phyloP scores from a whole-genome alignment of 2,329 filamentous ascomycete species.

The Aureobasidium mangrovei region DNA sequence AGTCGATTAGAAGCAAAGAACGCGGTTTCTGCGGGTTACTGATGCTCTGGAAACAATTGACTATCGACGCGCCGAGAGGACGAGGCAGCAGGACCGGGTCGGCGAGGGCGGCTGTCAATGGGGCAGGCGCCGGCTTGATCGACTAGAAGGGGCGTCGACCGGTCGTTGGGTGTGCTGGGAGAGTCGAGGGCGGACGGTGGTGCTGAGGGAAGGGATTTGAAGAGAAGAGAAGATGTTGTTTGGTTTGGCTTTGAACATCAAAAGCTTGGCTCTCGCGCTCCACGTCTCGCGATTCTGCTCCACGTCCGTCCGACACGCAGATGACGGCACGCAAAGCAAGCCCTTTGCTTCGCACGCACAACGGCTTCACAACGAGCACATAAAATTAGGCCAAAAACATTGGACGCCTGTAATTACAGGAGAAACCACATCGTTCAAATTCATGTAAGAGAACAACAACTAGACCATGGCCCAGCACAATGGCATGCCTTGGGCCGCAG shows the following conservation, averaged over 20 bases:
- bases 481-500: not conserved
- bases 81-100: not conserved
- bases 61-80: constrained; percentile 9
- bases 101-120: constrained; percentile 1
- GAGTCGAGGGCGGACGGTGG: not conserved
- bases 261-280: constrained; percentile 8
- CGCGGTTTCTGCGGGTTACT: constrained; percentile 4
- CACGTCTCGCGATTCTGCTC: constrained; percentile 7
- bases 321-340: not conserved
- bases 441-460: no score
- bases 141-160: not conserved
- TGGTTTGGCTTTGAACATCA: constrained; percentile 13
- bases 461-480: no score
- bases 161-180: constrained; percentile 1
- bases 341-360: not conserved
- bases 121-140: constrained; percentile 1
- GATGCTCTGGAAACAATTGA: constrained; percentile 13
- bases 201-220: constrained; percentile 11
- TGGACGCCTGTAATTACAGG: no score
- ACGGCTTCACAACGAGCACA: constrained; percentile 11
- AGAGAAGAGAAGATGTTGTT: constrained; percentile 10
- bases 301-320: not conserved
- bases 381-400: not conserved
- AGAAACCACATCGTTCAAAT: no score
- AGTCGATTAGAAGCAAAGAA: constrained; percentile 5